phyloP scores from a whole-genome alignment of 2,329 filamentous ascomycete species.

The Penicillium occitanis region DNA sequence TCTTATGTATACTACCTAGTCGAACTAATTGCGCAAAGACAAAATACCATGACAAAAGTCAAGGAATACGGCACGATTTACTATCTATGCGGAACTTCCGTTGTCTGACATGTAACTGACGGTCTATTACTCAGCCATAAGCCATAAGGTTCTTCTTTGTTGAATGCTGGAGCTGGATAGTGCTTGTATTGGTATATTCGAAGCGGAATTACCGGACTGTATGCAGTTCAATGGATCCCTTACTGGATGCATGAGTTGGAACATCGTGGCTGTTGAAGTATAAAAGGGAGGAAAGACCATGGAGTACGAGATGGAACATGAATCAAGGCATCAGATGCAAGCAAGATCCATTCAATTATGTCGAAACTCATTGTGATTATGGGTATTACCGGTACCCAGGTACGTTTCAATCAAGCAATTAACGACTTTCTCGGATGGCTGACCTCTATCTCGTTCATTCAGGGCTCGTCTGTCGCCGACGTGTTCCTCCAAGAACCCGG shows the following conservation, averaged over 20 bases:
- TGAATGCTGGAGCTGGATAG: neutral
- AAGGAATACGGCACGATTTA: neutral
- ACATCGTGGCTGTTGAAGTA: neutral
- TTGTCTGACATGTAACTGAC: neutral
- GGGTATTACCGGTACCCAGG: slow-evolving; percentile 1
- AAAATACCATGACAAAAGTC: no score
- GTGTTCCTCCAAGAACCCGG: slow-evolving; percentile 1
- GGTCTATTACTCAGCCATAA: neutral
- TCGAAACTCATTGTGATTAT: neutral
- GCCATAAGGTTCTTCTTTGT: neutral
- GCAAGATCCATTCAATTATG: neutral
- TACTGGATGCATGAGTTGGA: neutral
- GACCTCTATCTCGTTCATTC: neutral
- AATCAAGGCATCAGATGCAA: neutral
- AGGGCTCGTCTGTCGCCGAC: neutral
- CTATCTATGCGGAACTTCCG: neutral
- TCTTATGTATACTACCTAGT: no score
- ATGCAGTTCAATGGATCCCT: neutral
- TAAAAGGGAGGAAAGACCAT: neutral
- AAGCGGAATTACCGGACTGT: neutral
- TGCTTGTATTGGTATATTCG: neutral
- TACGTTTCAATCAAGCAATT: neutral
- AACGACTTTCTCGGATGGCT: neutral
- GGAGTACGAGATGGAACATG: neutral
- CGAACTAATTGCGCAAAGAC: no score